These are phyloP conservation scores for Anthoceros angustus DNA, from an alignment of 225 moss, liverwort and hornwort genomes.

Conservation along the genomic window DNA sequence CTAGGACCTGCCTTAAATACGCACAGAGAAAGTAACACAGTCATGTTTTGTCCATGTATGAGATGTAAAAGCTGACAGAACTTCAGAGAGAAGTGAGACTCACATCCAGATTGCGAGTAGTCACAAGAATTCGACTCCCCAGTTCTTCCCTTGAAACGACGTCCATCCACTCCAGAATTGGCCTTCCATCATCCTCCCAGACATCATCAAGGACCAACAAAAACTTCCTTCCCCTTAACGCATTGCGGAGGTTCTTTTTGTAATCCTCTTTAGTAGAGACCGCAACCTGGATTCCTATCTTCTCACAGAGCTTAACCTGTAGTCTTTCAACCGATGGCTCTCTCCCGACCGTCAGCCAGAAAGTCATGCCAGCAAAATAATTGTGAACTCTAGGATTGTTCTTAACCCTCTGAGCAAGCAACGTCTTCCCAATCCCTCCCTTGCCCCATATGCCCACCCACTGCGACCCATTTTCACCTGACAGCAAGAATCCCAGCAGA, in stretches of 20 bases:
- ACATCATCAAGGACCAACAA: conserved; percentile 17
- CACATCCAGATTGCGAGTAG: conserved; percentile 4
- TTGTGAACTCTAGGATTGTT: conserved; percentile 5
- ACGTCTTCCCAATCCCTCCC: conserved; percentile 10
- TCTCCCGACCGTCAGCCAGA: conserved; percentile 10
- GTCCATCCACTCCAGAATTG: not conserved
- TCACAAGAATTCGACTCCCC: conserved; percentile 10
- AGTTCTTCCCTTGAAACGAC: not conserved
- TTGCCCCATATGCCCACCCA: conserved; percentile 15
- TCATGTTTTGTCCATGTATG: not conserved
- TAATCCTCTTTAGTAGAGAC: not conserved
- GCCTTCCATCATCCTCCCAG: conserved; percentile 8
- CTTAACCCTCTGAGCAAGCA: conserved; percentile 5
- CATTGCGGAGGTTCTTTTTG: conserved; percentile 1
- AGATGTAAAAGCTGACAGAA: not conserved
- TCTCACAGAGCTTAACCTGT: not conserved
- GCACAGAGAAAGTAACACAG: not conserved
- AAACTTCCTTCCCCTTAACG: not conserved
- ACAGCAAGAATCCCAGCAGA: not conserved
- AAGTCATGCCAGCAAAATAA: not conserved
- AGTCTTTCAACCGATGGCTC: not conserved
- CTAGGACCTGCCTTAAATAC: conserved; percentile 1
- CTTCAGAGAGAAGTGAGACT: not conserved
- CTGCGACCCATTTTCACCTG: not conserved
- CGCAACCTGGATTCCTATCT: not conserved